These are phyloP conservation scores for Aspergillus caelatus DNA, from an alignment of 2,329 filamentous ascomycete genomes.

Conservation along the genomic window DNA sequence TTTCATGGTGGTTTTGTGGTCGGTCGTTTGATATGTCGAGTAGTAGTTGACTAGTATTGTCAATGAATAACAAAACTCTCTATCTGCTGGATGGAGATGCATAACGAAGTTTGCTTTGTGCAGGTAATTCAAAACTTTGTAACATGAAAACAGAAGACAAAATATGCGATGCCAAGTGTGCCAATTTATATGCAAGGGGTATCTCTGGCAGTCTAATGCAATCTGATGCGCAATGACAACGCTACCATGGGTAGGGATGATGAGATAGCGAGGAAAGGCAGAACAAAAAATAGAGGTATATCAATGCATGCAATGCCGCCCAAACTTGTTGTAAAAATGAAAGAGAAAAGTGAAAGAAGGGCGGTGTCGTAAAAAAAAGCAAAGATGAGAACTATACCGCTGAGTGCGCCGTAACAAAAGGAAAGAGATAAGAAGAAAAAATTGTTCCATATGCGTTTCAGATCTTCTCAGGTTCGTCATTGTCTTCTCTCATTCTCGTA, in stretches of 20 bases:
- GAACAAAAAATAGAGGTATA: neutral
- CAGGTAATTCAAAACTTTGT: neutral
- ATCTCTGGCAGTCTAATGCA: constrained; percentile 6
- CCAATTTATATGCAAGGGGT: constrained; percentile 3
- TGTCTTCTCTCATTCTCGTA: constrained; percentile 16
- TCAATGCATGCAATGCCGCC: constrained; percentile 2
- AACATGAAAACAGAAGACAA: neutral
- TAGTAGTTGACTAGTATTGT: neutral
- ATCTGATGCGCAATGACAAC: constrained; percentile 2
- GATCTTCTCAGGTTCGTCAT: constrained; percentile 4
- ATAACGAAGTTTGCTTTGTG: neutral
- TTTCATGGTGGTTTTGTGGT: neutral
- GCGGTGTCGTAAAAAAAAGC: neutral
- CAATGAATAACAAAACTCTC: neutral
- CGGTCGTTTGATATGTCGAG: neutral
- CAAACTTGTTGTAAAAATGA: neutral
- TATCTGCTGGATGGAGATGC: neutral
- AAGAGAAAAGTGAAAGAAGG: too few relatives aligned
- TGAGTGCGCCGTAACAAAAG: neutral
- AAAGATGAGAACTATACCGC: neutral
- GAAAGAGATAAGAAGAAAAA: neutral
- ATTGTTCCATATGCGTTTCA: neutral
- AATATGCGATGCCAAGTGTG: neutral
- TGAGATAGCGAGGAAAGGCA: neutral
- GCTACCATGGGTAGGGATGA: neutral